Evolutionary conservation across 176 grass and related monocot genomes (phyloP).

Genomic region (sorghum (Sorghum bicolor)): DNA sequence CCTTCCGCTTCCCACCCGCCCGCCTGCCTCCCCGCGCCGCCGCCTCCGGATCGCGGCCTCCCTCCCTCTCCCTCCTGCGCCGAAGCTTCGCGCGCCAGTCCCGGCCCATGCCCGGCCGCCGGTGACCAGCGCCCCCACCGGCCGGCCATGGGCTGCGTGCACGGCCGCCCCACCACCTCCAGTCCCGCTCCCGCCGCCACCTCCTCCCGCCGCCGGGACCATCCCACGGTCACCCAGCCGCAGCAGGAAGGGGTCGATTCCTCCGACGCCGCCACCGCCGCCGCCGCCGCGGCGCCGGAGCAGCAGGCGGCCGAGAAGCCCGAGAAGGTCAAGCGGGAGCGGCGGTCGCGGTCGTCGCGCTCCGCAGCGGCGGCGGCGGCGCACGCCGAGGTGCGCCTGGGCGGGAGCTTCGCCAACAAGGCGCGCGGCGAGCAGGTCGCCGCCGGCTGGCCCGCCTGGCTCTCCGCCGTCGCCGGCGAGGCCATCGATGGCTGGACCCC

Average conservation of each 20-base stretch:
- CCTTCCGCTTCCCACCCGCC: not conserved
- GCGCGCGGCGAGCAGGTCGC: slow-evolving; percentile 78
- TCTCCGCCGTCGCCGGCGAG: slow-evolving; percentile 82
- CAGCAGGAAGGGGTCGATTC: slow-evolving; percentile 16
- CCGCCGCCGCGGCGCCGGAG: not conserved
- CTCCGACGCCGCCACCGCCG: not conserved
- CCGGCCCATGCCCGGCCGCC: slow-evolving; percentile 26
- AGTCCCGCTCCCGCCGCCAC: slow-evolving; percentile 13
- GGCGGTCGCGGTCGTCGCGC: slow-evolving; percentile 47
- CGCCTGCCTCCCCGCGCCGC: slow-evolving; percentile 3
- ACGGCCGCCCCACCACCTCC: slow-evolving; percentile 51
- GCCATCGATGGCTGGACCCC: slow-evolving; percentile 74
- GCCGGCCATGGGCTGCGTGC: slow-evolving; percentile 73
- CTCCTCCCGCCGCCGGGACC: slow-evolving; percentile 23
- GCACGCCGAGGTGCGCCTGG: slow-evolving; percentile 40
- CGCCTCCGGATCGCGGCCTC: slow-evolving; percentile 45
- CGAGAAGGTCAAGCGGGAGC: slow-evolving; percentile 41
- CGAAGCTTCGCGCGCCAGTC: not conserved
- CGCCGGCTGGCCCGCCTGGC: slow-evolving; percentile 82
- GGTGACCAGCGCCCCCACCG: slow-evolving; percentile 26
- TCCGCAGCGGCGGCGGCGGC: not conserved
- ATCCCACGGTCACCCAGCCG: not conserved
- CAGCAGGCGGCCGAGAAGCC: slow-evolving; percentile 26
- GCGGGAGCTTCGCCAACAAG: slow-evolving; percentile 68
- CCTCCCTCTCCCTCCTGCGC: not conserved